Evolutionary conservation across 2,329 filamentous ascomycete species (phyloP).

Genomic region (Stromatinia cepivora): DNA sequence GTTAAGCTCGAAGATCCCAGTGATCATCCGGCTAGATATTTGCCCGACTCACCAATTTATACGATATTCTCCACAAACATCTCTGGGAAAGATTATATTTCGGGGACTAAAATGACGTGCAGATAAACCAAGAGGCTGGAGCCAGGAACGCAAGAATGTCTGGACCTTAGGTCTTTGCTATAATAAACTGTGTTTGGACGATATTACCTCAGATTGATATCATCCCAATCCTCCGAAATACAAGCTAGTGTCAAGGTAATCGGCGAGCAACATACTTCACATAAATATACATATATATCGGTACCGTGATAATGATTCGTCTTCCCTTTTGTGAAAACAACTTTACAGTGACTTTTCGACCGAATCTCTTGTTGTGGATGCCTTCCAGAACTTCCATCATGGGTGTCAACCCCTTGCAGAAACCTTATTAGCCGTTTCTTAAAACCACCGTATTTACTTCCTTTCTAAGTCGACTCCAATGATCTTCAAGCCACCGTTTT

Average conservation of each 20-base stretch:
- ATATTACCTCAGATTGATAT: neutral
- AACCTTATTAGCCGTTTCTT: neutral
- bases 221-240: neutral
- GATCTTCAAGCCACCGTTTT: constrained; percentile 64
- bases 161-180: neutral
- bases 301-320: neutral
- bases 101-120: neutral
- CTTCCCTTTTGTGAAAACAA: neutral
- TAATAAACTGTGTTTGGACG: neutral
- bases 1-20: constrained; percentile 14
- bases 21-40: constrained; percentile 12
- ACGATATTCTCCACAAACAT: neutral
- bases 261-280: neutral
- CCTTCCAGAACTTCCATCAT: neutral
- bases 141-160: neutral
- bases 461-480: constrained; percentile 45
- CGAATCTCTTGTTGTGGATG: neutral
- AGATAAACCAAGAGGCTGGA: neutral
- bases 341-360: constrained; percentile 2
- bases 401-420: neutral
- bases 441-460: constrained; percentile 29
- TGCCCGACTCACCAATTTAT: neutral
- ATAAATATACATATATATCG: neutral
- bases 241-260: neutral
- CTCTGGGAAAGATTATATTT: neutral